These are phyloP conservation scores for Penicillium alfredii DNA, from an alignment of 495 filamentous ascomycete species.

Conservation along the genomic window DNA sequence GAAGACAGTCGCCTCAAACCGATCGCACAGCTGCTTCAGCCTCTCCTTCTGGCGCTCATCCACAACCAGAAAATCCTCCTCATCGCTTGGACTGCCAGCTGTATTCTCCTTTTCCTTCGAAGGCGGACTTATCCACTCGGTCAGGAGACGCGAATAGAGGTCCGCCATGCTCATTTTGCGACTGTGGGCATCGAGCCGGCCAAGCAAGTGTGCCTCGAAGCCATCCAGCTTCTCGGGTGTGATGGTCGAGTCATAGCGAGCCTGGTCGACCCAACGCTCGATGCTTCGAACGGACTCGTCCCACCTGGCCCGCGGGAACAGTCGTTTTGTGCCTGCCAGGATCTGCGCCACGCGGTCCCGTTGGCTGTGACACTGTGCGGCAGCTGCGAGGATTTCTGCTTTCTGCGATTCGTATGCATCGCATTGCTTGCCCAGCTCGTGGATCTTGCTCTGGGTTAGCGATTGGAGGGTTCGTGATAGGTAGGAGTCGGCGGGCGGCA, in stretches of 20 bases:
- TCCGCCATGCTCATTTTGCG: slow-evolving; percentile 48
- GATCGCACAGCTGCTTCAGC: slow-evolving; percentile 22
- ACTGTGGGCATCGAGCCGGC: slow-evolving; percentile 42
- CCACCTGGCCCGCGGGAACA: slow-evolving; percentile 6
- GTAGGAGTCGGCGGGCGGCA: too few relatives aligned
- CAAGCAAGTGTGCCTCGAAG: slow-evolving; percentile 40
- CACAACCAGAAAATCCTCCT: slow-evolving; percentile 17
- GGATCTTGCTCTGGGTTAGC: slow-evolving; percentile 52
- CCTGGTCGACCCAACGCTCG: slow-evolving; percentile 36
- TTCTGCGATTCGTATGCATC: slow-evolving; percentile 39
- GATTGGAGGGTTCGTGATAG: slow-evolving; percentile 49
- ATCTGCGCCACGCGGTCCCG: slow-evolving; percentile 8
- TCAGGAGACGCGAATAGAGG: slow-evolving; percentile 52
- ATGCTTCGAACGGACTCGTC: slow-evolving; percentile 22
- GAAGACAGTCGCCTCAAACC: slow-evolving; percentile 51
- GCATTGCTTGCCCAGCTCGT: slow-evolving; percentile 48
- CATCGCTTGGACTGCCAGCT: background rate
- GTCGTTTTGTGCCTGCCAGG: slow-evolving; percentile 7
- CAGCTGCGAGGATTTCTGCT: slow-evolving; percentile 9
- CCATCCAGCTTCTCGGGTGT: slow-evolving; percentile 23
- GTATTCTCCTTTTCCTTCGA: slow-evolving; percentile 11
- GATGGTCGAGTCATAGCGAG: slow-evolving; percentile 36
- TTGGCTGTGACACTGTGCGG: slow-evolving; percentile 2
- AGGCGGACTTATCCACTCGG: slow-evolving; percentile 46
- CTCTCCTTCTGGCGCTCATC: slow-evolving; percentile 26